Percentiles rank a stretch among this genome's conserved stretches.
Evolutionary conservation across 2,329 filamentous ascomycete genomes (phyloP).

Genomic region (Claviceps quebecensis): DNA sequence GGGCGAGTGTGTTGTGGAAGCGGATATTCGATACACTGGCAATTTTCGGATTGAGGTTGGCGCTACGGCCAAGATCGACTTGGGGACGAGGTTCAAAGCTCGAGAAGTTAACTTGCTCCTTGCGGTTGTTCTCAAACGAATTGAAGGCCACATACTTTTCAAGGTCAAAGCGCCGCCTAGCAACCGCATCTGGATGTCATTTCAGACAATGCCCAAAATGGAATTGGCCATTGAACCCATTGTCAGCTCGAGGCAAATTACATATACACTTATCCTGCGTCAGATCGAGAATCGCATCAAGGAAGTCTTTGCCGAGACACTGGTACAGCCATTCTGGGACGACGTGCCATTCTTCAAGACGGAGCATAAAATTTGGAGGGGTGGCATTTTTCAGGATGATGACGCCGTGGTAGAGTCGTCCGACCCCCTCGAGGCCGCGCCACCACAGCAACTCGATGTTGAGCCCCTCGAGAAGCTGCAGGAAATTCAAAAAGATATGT

Average conservation of each 20-base stretch:
- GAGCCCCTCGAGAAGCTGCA: conserved; percentile 35
- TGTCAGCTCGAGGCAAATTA: conserved; percentile 88
- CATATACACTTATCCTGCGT: conserved; percentile 78
- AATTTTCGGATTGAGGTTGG: conserved; percentile 83
- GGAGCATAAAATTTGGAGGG: conserved; percentile 61
- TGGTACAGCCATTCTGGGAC: conserved; percentile 92
- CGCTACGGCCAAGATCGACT: conserved; percentile 82
- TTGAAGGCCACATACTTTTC: conserved; percentile 74
- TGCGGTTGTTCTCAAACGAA: conserved; percentile 67
- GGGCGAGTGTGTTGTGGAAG: conserved; percentile 76
- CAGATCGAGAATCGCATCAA: conserved; percentile 93
- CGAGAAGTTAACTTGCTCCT: conserved; percentile 81
- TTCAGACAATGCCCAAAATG: conserved; percentile 86
- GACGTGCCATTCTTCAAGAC: conserved; percentile 86
- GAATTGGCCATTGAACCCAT: conserved; percentile 92
- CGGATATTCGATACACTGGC: conserved; percentile 77
- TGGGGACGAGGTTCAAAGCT: conserved; percentile 77
- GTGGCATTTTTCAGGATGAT: conserved; percentile 62
- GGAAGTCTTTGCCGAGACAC: conserved; percentile 80
- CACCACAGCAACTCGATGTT: conserved; percentile 30
- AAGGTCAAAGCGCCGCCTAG: conserved; percentile 90
- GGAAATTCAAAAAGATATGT: conserved; percentile 23
- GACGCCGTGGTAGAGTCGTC: conserved; percentile 27
- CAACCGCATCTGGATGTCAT: conserved; percentile 92
- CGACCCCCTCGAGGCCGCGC: conserved; percentile 9